These are phyloP conservation scores for Lophiostoma macrostomum DNA, from an alignment of 495 filamentous ascomycete genomes.

Conservation along the genomic window DNA sequence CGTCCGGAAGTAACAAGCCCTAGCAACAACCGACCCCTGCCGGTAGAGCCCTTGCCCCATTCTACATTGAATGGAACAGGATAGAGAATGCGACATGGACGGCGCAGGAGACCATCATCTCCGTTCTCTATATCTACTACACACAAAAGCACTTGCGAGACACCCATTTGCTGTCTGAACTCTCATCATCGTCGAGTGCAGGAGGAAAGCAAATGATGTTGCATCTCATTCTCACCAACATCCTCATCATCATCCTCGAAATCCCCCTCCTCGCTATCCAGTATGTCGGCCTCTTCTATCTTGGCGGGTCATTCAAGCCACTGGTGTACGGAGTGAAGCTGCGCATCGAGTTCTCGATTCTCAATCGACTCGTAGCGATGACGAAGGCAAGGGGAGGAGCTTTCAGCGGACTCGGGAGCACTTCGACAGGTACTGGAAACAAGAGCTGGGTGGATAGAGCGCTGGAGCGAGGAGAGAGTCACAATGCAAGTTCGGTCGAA, in stretches of 20 bases:
- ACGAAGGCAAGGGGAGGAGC: background rate
- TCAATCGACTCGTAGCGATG: slow-evolving; percentile 12
- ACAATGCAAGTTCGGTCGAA: too few species aligned
- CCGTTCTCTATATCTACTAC: slow-evolving; percentile 5
- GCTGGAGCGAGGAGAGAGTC: too few species aligned
- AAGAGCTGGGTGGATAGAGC: too few species aligned
- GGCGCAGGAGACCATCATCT: slow-evolving; percentile 4
- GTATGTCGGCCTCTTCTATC: slow-evolving; percentile 10
- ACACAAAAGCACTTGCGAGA: slow-evolving; percentile 21
- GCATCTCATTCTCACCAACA: slow-evolving; percentile 20
- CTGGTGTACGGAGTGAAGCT: slow-evolving; percentile 28
- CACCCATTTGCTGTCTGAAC: slow-evolving; percentile 20
- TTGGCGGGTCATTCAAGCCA: slow-evolving; percentile 11
- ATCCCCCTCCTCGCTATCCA: slow-evolving; percentile 8
- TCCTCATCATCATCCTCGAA: slow-evolving; percentile 27
- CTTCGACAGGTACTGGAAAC: too few species aligned
- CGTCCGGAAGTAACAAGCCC: background rate
- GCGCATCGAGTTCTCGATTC: slow-evolving; percentile 22
- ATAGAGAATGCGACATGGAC: background rate
- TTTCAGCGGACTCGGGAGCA: too few species aligned
- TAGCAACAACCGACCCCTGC: background rate
- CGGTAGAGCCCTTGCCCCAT: background rate
- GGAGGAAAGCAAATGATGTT: slow-evolving; percentile 39
- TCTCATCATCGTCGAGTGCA: too few species aligned
- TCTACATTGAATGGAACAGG: background rate